Percentiles rank a stretch among this genome's conserved stretches.
Conservation (phyloP, 176 grass and related monocot species). For the Thinopyrum elongatum region DNA sequence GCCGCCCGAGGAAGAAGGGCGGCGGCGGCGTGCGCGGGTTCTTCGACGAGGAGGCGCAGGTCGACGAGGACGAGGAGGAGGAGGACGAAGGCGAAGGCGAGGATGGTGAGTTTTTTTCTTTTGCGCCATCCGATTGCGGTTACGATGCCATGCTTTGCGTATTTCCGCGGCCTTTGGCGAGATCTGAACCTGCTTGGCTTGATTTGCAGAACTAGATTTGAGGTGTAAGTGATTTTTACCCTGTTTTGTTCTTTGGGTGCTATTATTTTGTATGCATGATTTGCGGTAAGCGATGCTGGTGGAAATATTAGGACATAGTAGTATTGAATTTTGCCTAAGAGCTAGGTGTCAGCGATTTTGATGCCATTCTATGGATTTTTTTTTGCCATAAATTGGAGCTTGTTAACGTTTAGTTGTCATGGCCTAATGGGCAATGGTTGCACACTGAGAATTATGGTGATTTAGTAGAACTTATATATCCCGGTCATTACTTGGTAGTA, state of each 20-base stretch:
- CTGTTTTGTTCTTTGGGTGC: not conserved
- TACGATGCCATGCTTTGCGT: not conserved
- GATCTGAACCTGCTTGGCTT: constrained; percentile 27
- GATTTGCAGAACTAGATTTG: constrained; percentile 16
- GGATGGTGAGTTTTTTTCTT: constrained; percentile 49
- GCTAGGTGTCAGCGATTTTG: not conserved
- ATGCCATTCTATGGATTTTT: not conserved
- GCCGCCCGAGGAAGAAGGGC: constrained; percentile 41
- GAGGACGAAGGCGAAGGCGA: constrained; percentile 96
- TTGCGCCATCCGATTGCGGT: not conserved
- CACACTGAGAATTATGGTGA: not conserved
- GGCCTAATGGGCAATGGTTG: not conserved
- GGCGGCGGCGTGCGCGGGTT: constrained; percentile 63
- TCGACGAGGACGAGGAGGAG: constrained; percentile 88
- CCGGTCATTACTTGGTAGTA: not conserved
- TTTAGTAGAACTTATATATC: not conserved
- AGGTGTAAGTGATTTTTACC: not conserved
- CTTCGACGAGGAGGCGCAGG: constrained; percentile 84
- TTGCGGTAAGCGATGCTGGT: not conserved
- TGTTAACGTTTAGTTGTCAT: not conserved
- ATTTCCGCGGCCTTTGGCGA: not conserved
- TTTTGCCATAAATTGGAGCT: not conserved
- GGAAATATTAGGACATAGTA: not conserved
- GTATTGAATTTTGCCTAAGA: not conserved
- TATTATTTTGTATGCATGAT: constrained; percentile 3